phyloP scores from a whole-genome alignment of 306 rosid species.

The Lathyrus sativus region DNA sequence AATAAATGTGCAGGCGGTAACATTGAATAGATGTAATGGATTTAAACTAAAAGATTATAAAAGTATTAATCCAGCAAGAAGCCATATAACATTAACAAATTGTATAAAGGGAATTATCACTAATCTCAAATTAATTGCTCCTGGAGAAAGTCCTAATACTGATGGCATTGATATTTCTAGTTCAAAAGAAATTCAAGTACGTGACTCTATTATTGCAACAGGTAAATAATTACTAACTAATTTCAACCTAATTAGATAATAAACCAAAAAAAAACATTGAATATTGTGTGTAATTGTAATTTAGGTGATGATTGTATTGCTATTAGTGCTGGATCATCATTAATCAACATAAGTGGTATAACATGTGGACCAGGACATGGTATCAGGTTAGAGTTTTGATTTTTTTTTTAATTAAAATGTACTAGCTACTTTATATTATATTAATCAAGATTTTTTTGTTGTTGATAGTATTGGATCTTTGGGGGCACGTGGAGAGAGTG shows the following conservation, averaged over 20 bases:
- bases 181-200: slow-evolving; percentile 43
- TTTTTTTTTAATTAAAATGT: background rate
- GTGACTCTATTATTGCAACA: slow-evolving; percentile 49
- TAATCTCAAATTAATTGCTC: slow-evolving; percentile 45
- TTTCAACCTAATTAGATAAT: background rate
- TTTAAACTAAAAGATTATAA: slow-evolving; percentile 45
- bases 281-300: background rate
- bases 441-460: background rate
- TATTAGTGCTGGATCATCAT: slow-evolving; percentile 53
- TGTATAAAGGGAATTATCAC: slow-evolving; percentile 41
- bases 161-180: slow-evolving; percentile 60
- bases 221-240: slow-evolving; percentile 28
- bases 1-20: slow-evolving; percentile 40
- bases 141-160: slow-evolving; percentile 55
- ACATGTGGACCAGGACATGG: slow-evolving; percentile 71
- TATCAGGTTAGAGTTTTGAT: slow-evolving; percentile 45
- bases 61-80: slow-evolving; percentile 50
- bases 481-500: slow-evolving; percentile 50
- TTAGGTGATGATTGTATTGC: slow-evolving; percentile 61
- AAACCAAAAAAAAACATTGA: background rate
- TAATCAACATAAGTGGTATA: slow-evolving; percentile 36
- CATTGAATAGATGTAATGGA: slow-evolving; percentile 48
- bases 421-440: background rate
- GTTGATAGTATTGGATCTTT: slow-evolving; percentile 64
- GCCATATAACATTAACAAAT: slow-evolving; percentile 51